phyloP scores from a whole-genome alignment of 352 stramenopile species.

The Phytopythium boreale region DNA sequence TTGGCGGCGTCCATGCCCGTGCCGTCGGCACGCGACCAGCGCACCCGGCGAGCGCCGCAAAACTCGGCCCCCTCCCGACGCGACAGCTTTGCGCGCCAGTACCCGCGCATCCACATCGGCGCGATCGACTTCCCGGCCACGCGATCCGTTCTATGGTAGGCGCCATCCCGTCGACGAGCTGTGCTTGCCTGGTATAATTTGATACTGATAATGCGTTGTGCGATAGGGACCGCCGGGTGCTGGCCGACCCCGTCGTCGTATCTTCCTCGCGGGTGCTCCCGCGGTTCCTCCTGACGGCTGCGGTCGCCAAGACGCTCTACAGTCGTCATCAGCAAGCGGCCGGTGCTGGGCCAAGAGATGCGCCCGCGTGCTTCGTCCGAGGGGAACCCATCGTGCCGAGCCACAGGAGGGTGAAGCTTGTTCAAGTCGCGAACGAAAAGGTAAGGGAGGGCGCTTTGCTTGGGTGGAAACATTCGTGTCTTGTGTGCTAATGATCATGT shows the following conservation, averaged over 20 bases:
- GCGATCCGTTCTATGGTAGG: slow-evolving; percentile 63
- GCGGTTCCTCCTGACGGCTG: slow-evolving; percentile 35
- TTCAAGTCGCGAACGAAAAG: slow-evolving; percentile 28
- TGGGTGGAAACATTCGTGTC: not conserved
- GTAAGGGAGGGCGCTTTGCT: not conserved
- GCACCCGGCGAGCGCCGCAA: slow-evolving; percentile 7
- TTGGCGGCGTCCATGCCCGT: not conserved
- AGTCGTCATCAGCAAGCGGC: slow-evolving; percentile 20
- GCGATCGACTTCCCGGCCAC: slow-evolving; percentile 69
- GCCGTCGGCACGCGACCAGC: not conserved
- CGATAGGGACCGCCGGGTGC: slow-evolving; percentile 60
- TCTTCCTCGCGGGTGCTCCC: slow-evolving; percentile 45
- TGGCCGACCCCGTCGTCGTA: slow-evolving; percentile 38
- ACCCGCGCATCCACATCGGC: slow-evolving; percentile 41
- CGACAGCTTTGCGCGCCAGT: not conserved
- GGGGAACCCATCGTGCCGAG: slow-evolving; percentile 17
- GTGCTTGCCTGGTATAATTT: not conserved
- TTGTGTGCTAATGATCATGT: not conserved
- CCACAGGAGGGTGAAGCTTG: slow-evolving; percentile 21
- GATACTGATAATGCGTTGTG: not conserved
- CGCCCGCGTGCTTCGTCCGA: slow-evolving; percentile 39
- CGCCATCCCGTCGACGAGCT: not conserved
- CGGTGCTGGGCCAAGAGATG: slow-evolving; percentile 3
- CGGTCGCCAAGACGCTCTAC: slow-evolving; percentile 51
- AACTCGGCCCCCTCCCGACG: slow-evolving; percentile 13